Evolutionary conservation across 1,139 yeast genomes (phyloP), one percentile per base, ranked within the genome.

Genomic region (Diutina pseudorugosa): DNA sequence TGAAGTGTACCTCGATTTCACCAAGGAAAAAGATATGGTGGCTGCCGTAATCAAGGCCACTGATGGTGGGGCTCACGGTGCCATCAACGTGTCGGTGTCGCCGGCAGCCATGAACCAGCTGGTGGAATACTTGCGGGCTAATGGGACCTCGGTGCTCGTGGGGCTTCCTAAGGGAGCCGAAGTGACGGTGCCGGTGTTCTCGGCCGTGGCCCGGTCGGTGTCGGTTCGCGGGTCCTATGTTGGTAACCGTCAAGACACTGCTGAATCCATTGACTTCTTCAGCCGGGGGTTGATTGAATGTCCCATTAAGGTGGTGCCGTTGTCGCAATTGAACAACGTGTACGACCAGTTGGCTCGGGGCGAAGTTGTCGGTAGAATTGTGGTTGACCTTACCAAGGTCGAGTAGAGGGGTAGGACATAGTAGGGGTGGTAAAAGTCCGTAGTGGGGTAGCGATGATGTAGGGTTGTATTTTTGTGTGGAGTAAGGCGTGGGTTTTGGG

Each of bases 61-160:
- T 55, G 69, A 75, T 55, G 95, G 95, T 66, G 91, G 90, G 65
- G 85, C 93, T 54, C 91, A 86, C 63, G 93, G 85, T 62, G 89
- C 79, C 59, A 75, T 86, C 63, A 86, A 85, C 68, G 89, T 86
- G 56, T 86, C 94, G 48, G 91, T 83, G 54, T 82, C 94, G 52
- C 86, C 80, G 66, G 70, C 69, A 54, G 94, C 94, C 56, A 83
- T 85, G 62, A 71, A 78, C 54, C 83, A 80, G 63, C 84, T 93
- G 20, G 74, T 82, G 57, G 74, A 77, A 57, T 85, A 82, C 68
- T 85, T 84, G 55, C 79, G 93, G 69, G 70, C 88, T 36, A 74
- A 79, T 55, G 95, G 95, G 66, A 81, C 86, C 57, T 85, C 84
- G 63, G 93, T 86, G 52, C 73, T 84, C 61, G 93, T 86, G 60